phyloP scores from a whole-genome alignment of 257 asterid species.

The Solanum clarkiae region DNA sequence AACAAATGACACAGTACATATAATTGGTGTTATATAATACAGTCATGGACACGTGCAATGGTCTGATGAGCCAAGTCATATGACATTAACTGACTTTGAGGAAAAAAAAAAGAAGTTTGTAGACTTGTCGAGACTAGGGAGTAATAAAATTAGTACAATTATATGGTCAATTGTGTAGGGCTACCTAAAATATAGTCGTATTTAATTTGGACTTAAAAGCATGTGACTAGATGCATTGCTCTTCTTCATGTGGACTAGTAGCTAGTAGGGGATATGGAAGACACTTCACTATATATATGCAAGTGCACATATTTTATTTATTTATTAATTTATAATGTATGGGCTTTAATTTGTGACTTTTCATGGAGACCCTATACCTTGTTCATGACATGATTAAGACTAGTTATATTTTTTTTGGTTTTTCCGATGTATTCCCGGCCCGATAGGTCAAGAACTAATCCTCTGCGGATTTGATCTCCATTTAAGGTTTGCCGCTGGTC shows the following conservation, averaged over 20 bases:
- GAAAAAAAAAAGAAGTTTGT: not conserved
- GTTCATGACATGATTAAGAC: not conserved
- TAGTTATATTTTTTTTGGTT: not conserved
- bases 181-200: not conserved
- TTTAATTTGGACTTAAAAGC: not conserved
- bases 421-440: accelerated
- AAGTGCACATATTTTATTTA: not conserved
- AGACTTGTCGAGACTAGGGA: not conserved
- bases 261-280: not conserved
- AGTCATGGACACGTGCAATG: not conserved
- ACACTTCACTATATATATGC: not conserved
- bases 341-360: not conserved
- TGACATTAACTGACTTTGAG: not conserved
- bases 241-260: not conserved
- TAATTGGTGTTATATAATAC: not conserved
- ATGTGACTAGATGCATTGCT: not conserved
- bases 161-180: not conserved
- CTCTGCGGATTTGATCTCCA: accelerated
- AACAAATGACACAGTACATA: not conserved
- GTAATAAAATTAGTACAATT: not conserved
- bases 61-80: not conserved
- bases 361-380: not conserved
- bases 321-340: not conserved
- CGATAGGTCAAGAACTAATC: too few relatives aligned
- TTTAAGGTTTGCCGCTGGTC: too few relatives aligned